Evolutionary conservation across 495 filamentous ascomycete genomes (phyloP), one percentile per base, ranked within the genome.

Genomic region (Xylona heveae): DNA sequence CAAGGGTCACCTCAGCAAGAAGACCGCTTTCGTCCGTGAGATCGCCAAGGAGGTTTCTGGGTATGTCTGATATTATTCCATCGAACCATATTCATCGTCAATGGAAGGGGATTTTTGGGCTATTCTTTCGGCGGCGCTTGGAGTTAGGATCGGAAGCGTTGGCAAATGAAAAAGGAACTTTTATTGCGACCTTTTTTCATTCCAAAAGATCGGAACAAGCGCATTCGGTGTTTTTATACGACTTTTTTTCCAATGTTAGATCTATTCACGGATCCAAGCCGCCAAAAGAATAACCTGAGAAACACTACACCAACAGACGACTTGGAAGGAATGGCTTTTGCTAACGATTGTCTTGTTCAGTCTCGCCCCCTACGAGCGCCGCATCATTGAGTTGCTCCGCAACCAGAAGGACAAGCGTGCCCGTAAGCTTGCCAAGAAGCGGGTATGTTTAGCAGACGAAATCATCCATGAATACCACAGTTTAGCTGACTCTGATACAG

Each of bases 381-480:
- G 88, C 48, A 78, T 97, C 52, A 90, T 95, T 56, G 88, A 97
- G 71, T 67, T 97, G 43, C 73, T 97, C 55, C 80, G 88, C 46
- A 97, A 95, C 71, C 72, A 74, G 66, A 92, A 92, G 65, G 88
- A 97, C 61, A 97, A 97, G 78, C 80, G 88, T 61, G 88, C 88
- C 40, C 68, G 88, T 42, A 95, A 95, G 73, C 76, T 93, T 51
- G 88, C 88, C 43, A 97, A 97, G 85, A 94, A 91, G 76, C 69
- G 88, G 61, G 79, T 80, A 68, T 40, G 64, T 70, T 25, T n/a
- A n/a, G n/a, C n/a, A n/a, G n/a, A n/a, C 23, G 23, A 25, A 12
- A 8, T 13, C 23, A 12, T 18, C 24, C 20, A 2, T 28, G n/a
- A 10, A 12, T 8, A 3, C 2, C 26, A 13, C 3, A 2, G 18